Evolutionary conservation across 169 alveolate species (phyloP), one percentile per base, ranked within the genome.

Genomic region (Besnoitia besnoiti): DNA sequence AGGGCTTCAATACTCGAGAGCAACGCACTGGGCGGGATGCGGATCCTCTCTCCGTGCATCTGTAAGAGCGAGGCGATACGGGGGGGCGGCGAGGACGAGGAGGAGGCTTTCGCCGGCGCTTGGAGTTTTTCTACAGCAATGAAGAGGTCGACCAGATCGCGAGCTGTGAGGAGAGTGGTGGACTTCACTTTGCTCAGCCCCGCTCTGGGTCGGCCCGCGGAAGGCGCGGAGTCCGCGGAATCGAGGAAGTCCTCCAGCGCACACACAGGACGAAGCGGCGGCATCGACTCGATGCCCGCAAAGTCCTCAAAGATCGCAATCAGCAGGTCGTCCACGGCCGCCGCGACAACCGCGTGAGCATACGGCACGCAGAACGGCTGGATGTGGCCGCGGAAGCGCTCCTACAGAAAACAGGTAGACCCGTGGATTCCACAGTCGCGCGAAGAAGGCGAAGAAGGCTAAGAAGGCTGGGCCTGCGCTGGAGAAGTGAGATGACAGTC

Each of bases 371-470:
- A 35, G 42, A 10, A 21, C n/a, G 90, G 90, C 90, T 50, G 80
- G 30, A 85, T 61, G 44, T 85, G 90, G 80, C 90, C 61, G 55
- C 90, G 90, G n/a, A 85, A 85, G 30, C 55, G 40, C 80, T 85
- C 90, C 90, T 85, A 51, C n/a, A 46, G 85, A 12, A 24, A 14
- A n/a, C n/a, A n/a, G n/a, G n/a, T n/a, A n/a, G n/a, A n/a, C n/a
- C n/a, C n/a, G n/a, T n/a, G n/a, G n/a, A n/a, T n/a, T n/a, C n/a
- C n/a, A n/a, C n/a, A n/a, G n/a, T n/a, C n/a, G n/a, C n/a, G n/a
- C n/a, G n/a, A n/a, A n/a, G n/a, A n/a, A n/a, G n/a, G n/a, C n/a
- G n/a, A n/a, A n/a, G n/a, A n/a, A 21, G 12, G 12, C 62, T 12
- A 51, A 21, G 21, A 21, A 51, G 62, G 21, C n/a, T 51, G 12